Conservation (phyloP, 192 early-diverging fungal genomes). For the Coemansia sp. region DNA sequence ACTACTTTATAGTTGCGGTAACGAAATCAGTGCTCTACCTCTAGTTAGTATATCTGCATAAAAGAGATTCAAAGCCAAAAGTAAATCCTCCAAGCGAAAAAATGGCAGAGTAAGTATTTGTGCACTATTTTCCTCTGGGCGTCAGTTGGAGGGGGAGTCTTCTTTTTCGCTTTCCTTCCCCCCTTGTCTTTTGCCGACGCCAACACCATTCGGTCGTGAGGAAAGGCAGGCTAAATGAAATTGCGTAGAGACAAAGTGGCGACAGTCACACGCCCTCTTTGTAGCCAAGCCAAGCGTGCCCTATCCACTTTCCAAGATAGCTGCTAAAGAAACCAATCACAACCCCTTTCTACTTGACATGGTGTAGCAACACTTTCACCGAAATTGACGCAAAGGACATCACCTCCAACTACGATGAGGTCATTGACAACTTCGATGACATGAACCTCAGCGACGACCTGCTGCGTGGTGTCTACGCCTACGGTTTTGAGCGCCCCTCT, state of each 20-base stretch:
- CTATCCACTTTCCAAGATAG: neutral
- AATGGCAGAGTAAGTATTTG: conserved; percentile 56
- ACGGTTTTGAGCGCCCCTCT: conserved; percentile 97
- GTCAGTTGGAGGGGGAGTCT: too few relatives aligned
- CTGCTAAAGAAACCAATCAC: neutral
- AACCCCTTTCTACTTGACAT: neutral
- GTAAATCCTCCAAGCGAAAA: conserved; percentile 5
- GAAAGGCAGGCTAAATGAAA: neutral
- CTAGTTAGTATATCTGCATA: conserved; percentile 8
- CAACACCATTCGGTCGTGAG: too few relatives aligned
- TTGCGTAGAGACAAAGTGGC: neutral
- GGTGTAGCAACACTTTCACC: conserved; percentile 19
- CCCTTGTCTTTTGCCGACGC: neutral
- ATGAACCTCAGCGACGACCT: conserved; percentile 90
- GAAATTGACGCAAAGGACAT: conserved; percentile 54
- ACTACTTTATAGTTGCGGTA: conserved; percentile 28
- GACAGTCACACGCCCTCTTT: neutral
- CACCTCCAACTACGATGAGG: conserved; percentile 93
- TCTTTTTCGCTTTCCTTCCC: neutral
- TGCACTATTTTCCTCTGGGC: neutral
- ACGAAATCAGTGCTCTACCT: conserved; percentile 31
- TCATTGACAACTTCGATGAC: conserved; percentile 95
- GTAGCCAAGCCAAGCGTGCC: neutral
- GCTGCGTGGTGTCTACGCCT: conserved; percentile 97
- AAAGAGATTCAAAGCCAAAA: conserved; percentile 14